A percentile compares a stretch with the other conserved stretches of the same genome.
Evolutionary conservation across 2,329 filamentous ascomycete species (phyloP).

Genomic region (Tetracladium maxilliforme): DNA sequence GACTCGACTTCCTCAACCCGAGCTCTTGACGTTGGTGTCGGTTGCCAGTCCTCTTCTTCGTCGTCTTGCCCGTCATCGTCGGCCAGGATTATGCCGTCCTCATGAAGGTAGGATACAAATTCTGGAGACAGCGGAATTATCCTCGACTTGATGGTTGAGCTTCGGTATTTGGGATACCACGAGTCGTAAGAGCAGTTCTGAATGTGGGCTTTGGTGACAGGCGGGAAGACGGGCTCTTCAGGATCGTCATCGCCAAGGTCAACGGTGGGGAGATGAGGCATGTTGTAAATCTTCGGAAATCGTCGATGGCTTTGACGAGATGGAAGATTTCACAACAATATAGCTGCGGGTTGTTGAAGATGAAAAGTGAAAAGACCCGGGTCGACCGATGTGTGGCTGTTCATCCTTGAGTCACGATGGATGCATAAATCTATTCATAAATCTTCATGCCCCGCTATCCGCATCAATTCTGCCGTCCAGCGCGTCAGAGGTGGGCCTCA

Average conservation of each 20-base stretch:
- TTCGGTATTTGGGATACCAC: conserved; percentile 72
- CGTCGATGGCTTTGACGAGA: no score
- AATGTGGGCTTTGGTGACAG: conserved; percentile 74
- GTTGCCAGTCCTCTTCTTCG: conserved; percentile 37
- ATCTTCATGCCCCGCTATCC: no score
- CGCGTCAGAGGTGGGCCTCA: neutral
- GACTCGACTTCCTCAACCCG: conserved; percentile 16
- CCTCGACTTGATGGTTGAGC: conserved; percentile 70
- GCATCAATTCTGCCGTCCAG: neutral
- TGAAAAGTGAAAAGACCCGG: no score
- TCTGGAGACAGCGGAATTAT: conserved; percentile 62
- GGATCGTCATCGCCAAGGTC: no score
- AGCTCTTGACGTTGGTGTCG: no score
- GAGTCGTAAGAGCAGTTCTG: conserved; percentile 86
- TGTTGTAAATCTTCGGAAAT: no score
- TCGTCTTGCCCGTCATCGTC: conserved; percentile 30
- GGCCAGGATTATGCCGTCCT: conserved; percentile 83
- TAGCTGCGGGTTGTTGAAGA: no score
- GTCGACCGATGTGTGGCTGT: no score
- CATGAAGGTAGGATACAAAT: conserved; percentile 77
- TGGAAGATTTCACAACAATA: no score
- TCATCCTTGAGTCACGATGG: no score
- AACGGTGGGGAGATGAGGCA: no score
- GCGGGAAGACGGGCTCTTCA: conserved; percentile 53
- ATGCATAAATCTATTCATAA: no score